Evolutionary conservation across 257 asterid species (phyloP).

Genomic region (Lycium ferocissimum): DNA sequence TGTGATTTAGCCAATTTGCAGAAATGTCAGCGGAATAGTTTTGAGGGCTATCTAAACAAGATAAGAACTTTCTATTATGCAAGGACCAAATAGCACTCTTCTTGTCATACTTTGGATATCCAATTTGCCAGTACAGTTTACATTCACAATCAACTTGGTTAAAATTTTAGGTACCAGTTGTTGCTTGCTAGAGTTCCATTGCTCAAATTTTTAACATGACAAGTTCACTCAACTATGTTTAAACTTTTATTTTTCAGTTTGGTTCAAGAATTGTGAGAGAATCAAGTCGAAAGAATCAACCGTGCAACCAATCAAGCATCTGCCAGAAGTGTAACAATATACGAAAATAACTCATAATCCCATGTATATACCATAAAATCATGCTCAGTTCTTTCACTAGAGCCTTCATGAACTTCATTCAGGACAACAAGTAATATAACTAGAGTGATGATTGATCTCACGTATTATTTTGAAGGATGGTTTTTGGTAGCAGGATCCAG

Average conservation of each 20-base stretch:
- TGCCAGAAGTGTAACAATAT: slow-evolving; percentile 83
- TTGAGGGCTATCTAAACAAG: neutral
- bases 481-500: neutral
- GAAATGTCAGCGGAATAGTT: neutral
- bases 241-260: slow-evolving; percentile 54
- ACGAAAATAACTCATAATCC: slow-evolving; percentile 27
- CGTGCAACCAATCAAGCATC: slow-evolving; percentile 96
- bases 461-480: neutral
- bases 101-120: neutral
- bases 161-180: neutral
- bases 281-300: slow-evolving; percentile 84
- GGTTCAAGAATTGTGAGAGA: slow-evolving; percentile 95
- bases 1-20: neutral
- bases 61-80: neutral
- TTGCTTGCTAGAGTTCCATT: neutral
- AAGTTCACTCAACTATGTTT: neutral
- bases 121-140: neutral
- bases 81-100: neutral
- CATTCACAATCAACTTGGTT: neutral
- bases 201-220: neutral
- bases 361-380: neutral
- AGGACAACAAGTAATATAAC: neutral
- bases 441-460: neutral
- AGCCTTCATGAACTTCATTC: slow-evolving; percentile 1
- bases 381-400: neutral